Base-by-base conservation (phyloP, 768 basidiomycete genomes). In the Boletus rubroflammeus region DNA sequence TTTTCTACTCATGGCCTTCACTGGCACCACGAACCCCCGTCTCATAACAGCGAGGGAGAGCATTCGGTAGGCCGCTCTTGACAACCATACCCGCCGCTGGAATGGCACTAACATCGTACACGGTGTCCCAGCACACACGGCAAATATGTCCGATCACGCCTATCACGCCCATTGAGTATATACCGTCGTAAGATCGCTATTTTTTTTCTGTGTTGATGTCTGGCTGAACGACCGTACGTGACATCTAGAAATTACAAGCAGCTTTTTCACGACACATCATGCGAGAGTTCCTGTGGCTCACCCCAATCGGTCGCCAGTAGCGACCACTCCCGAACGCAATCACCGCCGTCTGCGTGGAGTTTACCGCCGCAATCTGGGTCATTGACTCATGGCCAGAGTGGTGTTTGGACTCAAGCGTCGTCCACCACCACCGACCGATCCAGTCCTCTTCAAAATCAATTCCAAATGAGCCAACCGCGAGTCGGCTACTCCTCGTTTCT, bases 401-500 rank as follows among this genome's bases (percentile, higher is more conserved):
- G 60, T 14, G 58, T 59, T 45, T 71, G 69, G 69, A 61, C 54
- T 13, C 68, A 70, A 38, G 57, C 58, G 21, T 57, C 68, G n/a
- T n/a, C n/a, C n/a, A n/a, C n/a, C 21, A 51, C 64, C 42, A 19
- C 53, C 40, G 65, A 59, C 53, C 63, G 69, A 50, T 63, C 79
- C 35, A 72, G 70, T 39, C 64, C 77, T 41, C 65, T 70, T 35
- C 62, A 74, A 47, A 60, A 64, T 54, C 74, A 73, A 50, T 59
- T 73, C 62, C 56, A 66, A 51, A 72, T 74, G 54, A 68, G 67
- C 58, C 76, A 78, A 58, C 78, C 81, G 54, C 77, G 82, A 40
- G 78, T 84, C 45, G 81, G 80, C 62, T 78, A 81, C 38, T 77
- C 83, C 17, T 84, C 83, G 41, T 76, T 85, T 51, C 71, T 85